Conservation (phyloP, 2,329 filamentous ascomycete genomes). For the Rhynchosporium graminicola region DNA sequence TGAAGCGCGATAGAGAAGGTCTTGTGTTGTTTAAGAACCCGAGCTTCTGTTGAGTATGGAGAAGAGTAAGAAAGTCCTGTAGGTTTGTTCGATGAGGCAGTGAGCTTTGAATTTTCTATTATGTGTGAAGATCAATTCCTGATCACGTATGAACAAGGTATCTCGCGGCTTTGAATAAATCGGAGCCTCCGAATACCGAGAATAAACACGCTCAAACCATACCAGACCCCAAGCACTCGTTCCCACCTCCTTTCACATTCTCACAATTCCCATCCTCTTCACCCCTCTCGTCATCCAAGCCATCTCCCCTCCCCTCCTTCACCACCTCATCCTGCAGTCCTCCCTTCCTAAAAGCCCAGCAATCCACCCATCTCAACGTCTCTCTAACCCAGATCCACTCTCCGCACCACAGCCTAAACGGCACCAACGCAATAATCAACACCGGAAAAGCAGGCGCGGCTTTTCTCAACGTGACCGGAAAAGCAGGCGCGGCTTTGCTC, state of each 20-base stretch:
- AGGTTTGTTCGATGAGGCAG: too few species aligned
- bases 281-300: not conserved
- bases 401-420: conserved; percentile 61
- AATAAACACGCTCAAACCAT: not conserved
- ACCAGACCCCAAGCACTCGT: not conserved
- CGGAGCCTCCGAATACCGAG: not conserved
- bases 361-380: conserved; percentile 51
- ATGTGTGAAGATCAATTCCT: too few species aligned
- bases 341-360: conserved; percentile 53
- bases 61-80: too few species aligned
- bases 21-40: too few species aligned
- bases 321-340: conserved; percentile 54
- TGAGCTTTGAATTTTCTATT: too few species aligned
- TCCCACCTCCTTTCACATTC: not conserved
- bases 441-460: conserved; percentile 64
- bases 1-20: too few species aligned
- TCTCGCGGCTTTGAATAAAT: too few species aligned
- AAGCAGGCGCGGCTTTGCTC: conserved; percentile 63
- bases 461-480: conserved; percentile 62
- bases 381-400: conserved; percentile 60
- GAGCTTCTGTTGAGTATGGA: too few species aligned
- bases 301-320: conserved; percentile 21
- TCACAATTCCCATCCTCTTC: not conserved
- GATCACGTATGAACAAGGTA: too few species aligned
- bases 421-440: conserved; percentile 64